A percentile compares a stretch with the other conserved stretches of the same genome.
phyloP scores from a whole-genome alignment of 108 stramenopile species.

The Phaeodactylum tricornutum region DNA sequence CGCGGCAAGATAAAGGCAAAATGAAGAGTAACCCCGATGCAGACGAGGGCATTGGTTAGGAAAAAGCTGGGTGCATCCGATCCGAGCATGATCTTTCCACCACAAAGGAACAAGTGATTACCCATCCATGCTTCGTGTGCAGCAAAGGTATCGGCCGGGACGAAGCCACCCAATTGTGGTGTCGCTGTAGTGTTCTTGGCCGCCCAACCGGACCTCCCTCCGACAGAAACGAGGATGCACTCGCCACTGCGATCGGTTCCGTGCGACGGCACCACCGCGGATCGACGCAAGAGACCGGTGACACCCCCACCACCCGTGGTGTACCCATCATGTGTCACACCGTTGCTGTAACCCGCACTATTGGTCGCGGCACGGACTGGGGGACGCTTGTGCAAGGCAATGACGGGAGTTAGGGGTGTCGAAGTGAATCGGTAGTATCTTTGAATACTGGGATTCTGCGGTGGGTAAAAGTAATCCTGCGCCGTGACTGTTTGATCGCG shows the following conservation, averaged over 20 bases:
- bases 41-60: constrained; percentile 60
- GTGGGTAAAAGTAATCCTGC: constrained; percentile 22
- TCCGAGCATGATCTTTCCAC: constrained; percentile 81
- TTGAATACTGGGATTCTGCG: constrained; percentile 61
- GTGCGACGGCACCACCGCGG: constrained; percentile 73
- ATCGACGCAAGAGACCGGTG: constrained; percentile 64
- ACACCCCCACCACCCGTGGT: constrained; percentile 22
- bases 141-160: constrained; percentile 36
- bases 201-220: constrained; percentile 80
- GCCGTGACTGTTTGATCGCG: too few relatives aligned
- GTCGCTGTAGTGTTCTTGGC: constrained; percentile 21
- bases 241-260: constrained; percentile 67
- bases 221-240: constrained; percentile 77
- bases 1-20: constrained; percentile 40
- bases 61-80: constrained; percentile 67
- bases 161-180: constrained; percentile 23
- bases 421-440: constrained; percentile 82
- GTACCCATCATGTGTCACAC: background rate
- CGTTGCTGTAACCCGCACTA: constrained; percentile 1
- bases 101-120: constrained; percentile 73
- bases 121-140: constrained; percentile 83
- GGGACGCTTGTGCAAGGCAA: constrained; percentile 70
- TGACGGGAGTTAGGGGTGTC: constrained; percentile 62
- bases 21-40: constrained; percentile 30
- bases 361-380: constrained; percentile 12